Percentiles rank a stretch among this genome's conserved stretches.
These are phyloP conservation scores for Stagonosporopsis rhizophila DNA, from an alignment of 2,329 filamentous ascomycete genomes.

Conservation along the genomic window DNA sequence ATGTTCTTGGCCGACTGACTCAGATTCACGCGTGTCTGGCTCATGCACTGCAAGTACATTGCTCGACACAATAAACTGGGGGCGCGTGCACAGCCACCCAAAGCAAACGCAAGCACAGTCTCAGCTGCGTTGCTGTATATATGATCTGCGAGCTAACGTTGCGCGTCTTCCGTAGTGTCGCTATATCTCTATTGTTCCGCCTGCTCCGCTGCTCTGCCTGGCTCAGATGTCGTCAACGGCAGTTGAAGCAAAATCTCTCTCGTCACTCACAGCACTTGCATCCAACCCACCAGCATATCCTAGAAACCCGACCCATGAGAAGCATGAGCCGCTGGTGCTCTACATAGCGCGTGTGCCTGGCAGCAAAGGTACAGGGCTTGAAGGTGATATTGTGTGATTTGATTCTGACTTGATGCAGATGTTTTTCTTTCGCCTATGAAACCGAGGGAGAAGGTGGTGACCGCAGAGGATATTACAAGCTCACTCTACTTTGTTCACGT, in stretches of 20 bases:
- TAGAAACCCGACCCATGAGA: constrained; percentile 73
- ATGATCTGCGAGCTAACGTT: constrained; percentile 26
- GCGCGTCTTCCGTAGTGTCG: constrained; percentile 15
- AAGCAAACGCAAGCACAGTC: constrained; percentile 28
- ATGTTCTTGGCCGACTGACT: constrained; percentile 26
- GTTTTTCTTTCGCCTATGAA: constrained; percentile 91
- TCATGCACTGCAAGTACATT: constrained; percentile 21
- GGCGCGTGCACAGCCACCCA: constrained; percentile 42
- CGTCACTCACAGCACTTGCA: constrained; percentile 79
- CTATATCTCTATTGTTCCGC: constrained; percentile 17
- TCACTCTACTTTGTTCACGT: constrained; percentile 93
- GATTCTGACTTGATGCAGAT: constrained; percentile 62
- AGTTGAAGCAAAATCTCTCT: constrained; percentile 84
- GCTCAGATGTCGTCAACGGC: constrained; percentile 41
- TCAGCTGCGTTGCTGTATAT: constrained; percentile 33
- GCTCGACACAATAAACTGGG: constrained; percentile 24
- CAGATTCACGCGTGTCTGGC: constrained; percentile 21
- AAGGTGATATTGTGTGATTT: not conserved
- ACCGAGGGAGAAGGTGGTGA: constrained; percentile 87
- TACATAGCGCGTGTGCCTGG: constrained; percentile 96
- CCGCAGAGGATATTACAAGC: constrained; percentile 81
- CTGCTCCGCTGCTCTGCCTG: constrained; percentile 18
- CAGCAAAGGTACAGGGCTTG: constrained; percentile 71
- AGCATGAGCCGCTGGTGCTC: constrained; percentile 75
- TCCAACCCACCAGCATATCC: constrained; percentile 87